Conservation (phyloP, 176 grass and related monocot species). For the Musa acuminata region DNA sequence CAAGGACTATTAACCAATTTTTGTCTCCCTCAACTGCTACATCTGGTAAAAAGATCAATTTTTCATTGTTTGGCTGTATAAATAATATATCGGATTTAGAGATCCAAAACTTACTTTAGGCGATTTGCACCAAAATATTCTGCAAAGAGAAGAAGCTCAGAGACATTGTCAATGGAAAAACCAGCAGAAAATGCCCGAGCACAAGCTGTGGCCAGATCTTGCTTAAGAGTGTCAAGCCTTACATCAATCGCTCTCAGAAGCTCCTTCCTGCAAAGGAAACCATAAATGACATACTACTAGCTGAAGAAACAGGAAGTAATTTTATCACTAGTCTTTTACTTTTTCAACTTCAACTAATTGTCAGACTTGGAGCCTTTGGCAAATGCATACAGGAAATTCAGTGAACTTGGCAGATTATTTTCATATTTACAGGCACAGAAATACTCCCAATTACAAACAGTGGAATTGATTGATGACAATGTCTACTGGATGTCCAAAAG, state of each 20-base stretch:
- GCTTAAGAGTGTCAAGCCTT: slow-evolving; percentile 6
- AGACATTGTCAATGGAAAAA: slow-evolving; percentile 16
- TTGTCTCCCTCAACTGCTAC: not conserved
- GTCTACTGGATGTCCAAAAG: not conserved
- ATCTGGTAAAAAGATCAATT: not conserved
- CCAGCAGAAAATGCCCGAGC: slow-evolving; percentile 10
- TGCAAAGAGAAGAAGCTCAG: slow-evolving; percentile 18
- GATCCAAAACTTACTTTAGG: slow-evolving; percentile 4
- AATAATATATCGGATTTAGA: not conserved
- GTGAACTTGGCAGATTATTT: not conserved
- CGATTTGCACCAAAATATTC: slow-evolving; percentile 18
- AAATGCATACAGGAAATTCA: not conserved
- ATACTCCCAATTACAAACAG: too few relatives aligned
- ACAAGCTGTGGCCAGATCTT: slow-evolving; percentile 8
- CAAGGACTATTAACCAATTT: not conserved
- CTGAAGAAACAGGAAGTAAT: not conserved
- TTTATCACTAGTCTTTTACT: not conserved
- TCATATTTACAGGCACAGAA: not conserved
- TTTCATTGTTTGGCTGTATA: not conserved
- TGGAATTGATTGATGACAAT: not conserved
- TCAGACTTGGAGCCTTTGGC: not conserved
- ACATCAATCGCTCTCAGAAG: slow-evolving; percentile 15
- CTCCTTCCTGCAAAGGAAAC: slow-evolving; percentile 6
- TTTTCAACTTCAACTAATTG: not conserved
- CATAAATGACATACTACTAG: not conserved